phyloP scores from a whole-genome alignment of 371 early-diverging fungal genomes.

The Mortierella sp. region DNA sequence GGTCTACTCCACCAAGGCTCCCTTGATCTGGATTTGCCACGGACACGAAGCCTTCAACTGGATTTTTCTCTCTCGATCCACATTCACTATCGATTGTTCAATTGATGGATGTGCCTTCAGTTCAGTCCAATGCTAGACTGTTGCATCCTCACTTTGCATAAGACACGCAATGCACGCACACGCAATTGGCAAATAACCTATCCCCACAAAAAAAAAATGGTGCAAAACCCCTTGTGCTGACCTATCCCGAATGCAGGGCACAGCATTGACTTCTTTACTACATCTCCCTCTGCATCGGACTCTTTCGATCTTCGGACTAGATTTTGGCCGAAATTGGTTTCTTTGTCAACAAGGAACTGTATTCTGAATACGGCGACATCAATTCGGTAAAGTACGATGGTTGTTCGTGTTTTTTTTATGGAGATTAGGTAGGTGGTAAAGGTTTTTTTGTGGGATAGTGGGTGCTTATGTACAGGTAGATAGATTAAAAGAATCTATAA shows the following conservation, averaged over 20 bases:
- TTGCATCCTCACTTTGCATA: not conserved
- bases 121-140: no score
- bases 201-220: not conserved
- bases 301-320: not conserved
- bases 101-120: no score
- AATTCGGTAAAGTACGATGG: not conserved
- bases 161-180: not conserved
- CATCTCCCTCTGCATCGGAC: not conserved
- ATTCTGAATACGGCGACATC: not conserved
- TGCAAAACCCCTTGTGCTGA: not conserved
- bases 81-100: not conserved
- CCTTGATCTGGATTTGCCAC: no score
- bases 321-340: not conserved
- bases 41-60: no score
- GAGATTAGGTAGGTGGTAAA: not conserved
- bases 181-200: not conserved
- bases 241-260: not conserved
- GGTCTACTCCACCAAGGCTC: no score
- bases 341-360: not conserved
- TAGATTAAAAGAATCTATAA: not conserved
- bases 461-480: constrained; percentile 3
- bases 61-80: not conserved
- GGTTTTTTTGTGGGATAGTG: not conserved
- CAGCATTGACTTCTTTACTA: not conserved
- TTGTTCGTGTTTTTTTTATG: not conserved